phyloP scores from a whole-genome alignment of 2,329 filamentous ascomycete species.

The Biscogniauxia sp. region DNA sequence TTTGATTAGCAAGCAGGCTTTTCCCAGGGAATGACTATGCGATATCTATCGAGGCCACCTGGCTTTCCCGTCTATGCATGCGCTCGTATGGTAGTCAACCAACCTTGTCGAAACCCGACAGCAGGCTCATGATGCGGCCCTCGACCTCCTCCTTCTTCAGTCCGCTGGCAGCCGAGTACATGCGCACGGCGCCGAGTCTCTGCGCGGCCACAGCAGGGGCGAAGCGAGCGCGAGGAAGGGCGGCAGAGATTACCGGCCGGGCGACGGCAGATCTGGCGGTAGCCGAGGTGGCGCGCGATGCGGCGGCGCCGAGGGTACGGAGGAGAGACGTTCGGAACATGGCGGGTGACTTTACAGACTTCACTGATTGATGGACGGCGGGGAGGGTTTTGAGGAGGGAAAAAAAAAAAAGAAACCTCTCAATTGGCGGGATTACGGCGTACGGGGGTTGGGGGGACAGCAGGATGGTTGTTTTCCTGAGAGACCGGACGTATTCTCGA shows the following conservation, averaged over 20 bases:
- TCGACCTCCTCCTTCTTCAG: slow-evolving; percentile 83
- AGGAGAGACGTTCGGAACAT: slow-evolving; percentile 92
- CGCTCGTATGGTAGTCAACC: slow-evolving; percentile 29
- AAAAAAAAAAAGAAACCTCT: neutral
- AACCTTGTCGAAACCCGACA: slow-evolving; percentile 98
- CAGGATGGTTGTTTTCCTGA: slow-evolving; percentile 6
- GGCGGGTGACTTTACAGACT: slow-evolving; percentile 26
- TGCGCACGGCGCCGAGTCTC: slow-evolving; percentile 64
- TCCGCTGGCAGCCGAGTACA: slow-evolving; percentile 80
- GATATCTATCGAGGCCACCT: no score
- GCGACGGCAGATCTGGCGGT: slow-evolving; percentile 60
- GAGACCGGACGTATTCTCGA: neutral
- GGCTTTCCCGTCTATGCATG: slow-evolving; percentile 9
- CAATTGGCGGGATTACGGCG: slow-evolving; percentile 15
- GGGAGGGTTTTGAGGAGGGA: no score
- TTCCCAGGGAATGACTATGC: neutral
- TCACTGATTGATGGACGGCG: no score
- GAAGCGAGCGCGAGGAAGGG: slow-evolving; percentile 41
- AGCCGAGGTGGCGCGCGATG: slow-evolving; percentile 55
- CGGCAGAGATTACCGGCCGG: slow-evolving; percentile 23
- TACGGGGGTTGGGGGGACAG: neutral
- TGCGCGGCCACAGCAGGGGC: slow-evolving; percentile 56
- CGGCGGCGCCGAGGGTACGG: slow-evolving; percentile 56
- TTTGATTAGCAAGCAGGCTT: slow-evolving; percentile 25
- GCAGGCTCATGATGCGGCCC: slow-evolving; percentile 85